Percentiles rank a stretch among this genome's conserved stretches.
These are phyloP conservation scores for Paraconiothyrium brasiliense DNA, from an alignment of 2,329 filamentous ascomycete genomes.

Conservation along the genomic window DNA sequence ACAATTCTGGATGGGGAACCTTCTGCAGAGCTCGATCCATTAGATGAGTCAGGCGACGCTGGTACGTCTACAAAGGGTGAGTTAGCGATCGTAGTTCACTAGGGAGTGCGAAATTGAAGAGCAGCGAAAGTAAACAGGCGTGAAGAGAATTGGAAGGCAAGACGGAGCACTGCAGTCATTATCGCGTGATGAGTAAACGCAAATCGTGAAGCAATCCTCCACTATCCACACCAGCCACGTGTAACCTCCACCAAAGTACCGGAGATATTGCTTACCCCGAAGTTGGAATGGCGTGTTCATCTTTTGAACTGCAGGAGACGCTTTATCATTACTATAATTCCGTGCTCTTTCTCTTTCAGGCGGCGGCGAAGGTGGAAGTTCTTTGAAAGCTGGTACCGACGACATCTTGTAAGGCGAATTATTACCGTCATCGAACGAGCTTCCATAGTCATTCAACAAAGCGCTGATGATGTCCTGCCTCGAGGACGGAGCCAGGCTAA, in stretches of 20 bases:
- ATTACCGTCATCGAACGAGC: constrained; percentile 37
- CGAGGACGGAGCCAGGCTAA: constrained; percentile 36
- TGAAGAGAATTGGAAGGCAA: background rate
- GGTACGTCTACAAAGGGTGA: constrained; percentile 28
- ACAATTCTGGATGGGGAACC: constrained; percentile 37
- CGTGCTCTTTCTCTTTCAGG: constrained; percentile 31
- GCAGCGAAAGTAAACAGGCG: background rate
- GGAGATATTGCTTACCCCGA: constrained; percentile 39
- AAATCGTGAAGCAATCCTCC: background rate
- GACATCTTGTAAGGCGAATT: constrained; percentile 34
- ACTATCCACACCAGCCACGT: background rate
- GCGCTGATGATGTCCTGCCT: constrained; percentile 51
- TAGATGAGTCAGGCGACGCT: constrained; percentile 24
- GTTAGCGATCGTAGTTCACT: constrained; percentile 16
- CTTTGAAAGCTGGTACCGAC: constrained; percentile 38
- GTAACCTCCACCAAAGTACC: constrained; percentile 4
- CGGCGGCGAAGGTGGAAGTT: constrained; percentile 42
- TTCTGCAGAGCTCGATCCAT: constrained; percentile 31
- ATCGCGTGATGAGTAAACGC: background rate
- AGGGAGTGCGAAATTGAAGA: background rate
- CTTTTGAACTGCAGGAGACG: constrained; percentile 28
- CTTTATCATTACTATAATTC: constrained; percentile 31
- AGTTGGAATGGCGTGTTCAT: constrained; percentile 46
- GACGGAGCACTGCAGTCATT: background rate
- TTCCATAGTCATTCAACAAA: constrained; percentile 50